These are phyloP conservation scores for Apiotrichum porosum DNA, from an alignment of 1,284 basidiomycete species.

Conservation along the genomic window DNA sequence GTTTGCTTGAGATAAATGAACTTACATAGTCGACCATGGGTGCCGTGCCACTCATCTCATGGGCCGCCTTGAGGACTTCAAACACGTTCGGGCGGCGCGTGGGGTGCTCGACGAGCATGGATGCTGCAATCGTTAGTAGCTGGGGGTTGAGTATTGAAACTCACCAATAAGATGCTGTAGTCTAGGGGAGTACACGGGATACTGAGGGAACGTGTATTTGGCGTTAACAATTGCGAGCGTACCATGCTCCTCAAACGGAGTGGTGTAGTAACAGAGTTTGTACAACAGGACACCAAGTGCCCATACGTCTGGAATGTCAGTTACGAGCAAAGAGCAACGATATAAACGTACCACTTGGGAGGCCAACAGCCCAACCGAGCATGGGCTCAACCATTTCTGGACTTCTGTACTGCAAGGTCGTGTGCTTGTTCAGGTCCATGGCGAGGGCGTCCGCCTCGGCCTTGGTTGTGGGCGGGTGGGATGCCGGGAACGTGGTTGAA, in stretches of 20 bases:
- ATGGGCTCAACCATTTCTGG: conserved; percentile 91
- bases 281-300: conserved; percentile 71
- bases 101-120: conserved; percentile 84
- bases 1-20: neutral
- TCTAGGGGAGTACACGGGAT: conserved; percentile 82
- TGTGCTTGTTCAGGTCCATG: conserved; percentile 87
- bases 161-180: conserved; percentile 83
- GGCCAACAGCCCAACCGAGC: conserved; percentile 44
- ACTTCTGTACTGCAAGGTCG: conserved; percentile 90
- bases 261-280: conserved; percentile 95
- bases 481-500: conserved; percentile 71
- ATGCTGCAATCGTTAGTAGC: conserved; percentile 56
- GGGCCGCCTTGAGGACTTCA: conserved; percentile 69
- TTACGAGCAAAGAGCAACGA: neutral
- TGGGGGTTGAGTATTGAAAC: conserved; percentile 32
- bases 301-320: conserved; percentile 59
- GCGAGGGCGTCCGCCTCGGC: conserved; percentile 83
- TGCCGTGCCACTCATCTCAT: conserved; percentile 74
- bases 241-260: conserved; percentile 95
- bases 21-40: conserved; percentile 64
- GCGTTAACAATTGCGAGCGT: conserved; percentile 94
- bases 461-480: conserved; percentile 64
- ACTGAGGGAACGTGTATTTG: conserved; percentile 88
- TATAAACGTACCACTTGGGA: conserved; percentile 52
- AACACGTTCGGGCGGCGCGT: conserved; percentile 74